Base-by-base conservation (phyloP, 371 early-diverging fungal genomes). In the Amoeboaphelidium protococcarum region DNA sequence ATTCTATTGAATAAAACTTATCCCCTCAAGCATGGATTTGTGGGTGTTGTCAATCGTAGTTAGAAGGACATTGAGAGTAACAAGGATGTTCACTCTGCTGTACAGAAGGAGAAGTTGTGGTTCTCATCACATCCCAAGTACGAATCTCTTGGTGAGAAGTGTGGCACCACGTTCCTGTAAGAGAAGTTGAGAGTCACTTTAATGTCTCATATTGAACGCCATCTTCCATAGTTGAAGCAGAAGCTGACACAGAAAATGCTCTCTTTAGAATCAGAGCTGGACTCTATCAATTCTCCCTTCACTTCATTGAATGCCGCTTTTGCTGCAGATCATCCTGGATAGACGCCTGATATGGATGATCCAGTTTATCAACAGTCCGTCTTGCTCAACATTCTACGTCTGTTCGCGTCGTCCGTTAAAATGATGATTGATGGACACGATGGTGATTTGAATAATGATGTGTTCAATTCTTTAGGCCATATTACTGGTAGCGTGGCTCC, bases 21-120 rank as follows among this genome's bases (percentile, higher is more conserved):
- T 46, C 81, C 78, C 20, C 60, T 88, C 41, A 81, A 77, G 45
- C 68, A 88, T 19, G 92, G 92, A 16, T 89, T 82, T 61, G 74
- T 89, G 51, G 87, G 87, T 42, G 76, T 86, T 3, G 78, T 90
- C 24, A 86, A 85, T 60, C 69, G 89, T 52, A 77, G 80, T 55
- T 84, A 87, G 53, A 76, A 86, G 50, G 86, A 85, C 53, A 80
- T 83, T n/a, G 53, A 74, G 27, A 66, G 66, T 23, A 79, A 74
- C 51, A 82, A 80, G 55, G 72, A 78, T 13, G 84, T 89, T 64
- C 47, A 58, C 2, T 73, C 70, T 6, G 76, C 89, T 12, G 55
- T 88, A 40, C 60, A 67, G 48, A 61, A 72, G 16, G 92, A 91
- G 56, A 59, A 63, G 12, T 69, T 68, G 24, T 89, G 83, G 50